These are phyloP conservation scores for Hygrocybe coccinea DNA, from an alignment of 768 basidiomycete species.

Conservation along the genomic window DNA sequence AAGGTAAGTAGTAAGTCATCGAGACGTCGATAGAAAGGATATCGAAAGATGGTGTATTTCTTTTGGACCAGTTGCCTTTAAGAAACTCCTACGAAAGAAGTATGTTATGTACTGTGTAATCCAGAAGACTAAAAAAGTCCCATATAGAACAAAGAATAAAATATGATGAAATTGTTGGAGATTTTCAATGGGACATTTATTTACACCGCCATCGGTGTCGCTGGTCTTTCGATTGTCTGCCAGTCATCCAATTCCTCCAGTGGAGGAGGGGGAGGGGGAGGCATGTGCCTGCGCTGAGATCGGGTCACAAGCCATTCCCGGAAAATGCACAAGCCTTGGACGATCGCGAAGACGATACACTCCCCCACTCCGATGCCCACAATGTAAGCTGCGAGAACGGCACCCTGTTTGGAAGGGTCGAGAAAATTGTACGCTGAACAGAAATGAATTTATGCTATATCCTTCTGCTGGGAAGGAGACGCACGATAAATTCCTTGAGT, in stretches of 20 bases:
- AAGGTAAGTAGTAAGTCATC: too few relatives aligned
- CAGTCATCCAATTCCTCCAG: conserved; percentile 40
- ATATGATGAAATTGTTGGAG: too few relatives aligned
- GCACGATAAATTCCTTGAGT: conserved; percentile 63
- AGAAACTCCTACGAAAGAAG: too few relatives aligned
- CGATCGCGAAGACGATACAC: conserved; percentile 46
- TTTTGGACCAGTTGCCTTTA: too few relatives aligned
- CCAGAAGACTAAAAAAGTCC: too few relatives aligned
- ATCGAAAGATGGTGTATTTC: too few relatives aligned
- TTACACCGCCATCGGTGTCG: conserved; percentile 2
- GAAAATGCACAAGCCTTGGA: conserved; percentile 37
- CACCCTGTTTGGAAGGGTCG: conserved; percentile 42
- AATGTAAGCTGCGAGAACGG: conserved; percentile 55
- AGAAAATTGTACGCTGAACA: conserved; percentile 62
- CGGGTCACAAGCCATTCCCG: conserved; percentile 31
- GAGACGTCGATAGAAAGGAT: too few relatives aligned
- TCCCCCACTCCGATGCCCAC: conserved; percentile 53
- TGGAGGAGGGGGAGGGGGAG: conserved; percentile 4
- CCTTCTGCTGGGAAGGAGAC: conserved; percentile 28
- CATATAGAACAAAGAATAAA: too few relatives aligned
- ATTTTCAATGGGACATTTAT: too few relatives aligned
- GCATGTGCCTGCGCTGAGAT: conserved; percentile 12
- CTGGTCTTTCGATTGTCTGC: conserved; percentile 36
- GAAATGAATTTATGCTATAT: background rate
- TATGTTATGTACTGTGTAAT: too few relatives aligned